Base-by-base conservation (phyloP, 192 early-diverging fungal species). In the Backusella mclennaniae region DNA sequence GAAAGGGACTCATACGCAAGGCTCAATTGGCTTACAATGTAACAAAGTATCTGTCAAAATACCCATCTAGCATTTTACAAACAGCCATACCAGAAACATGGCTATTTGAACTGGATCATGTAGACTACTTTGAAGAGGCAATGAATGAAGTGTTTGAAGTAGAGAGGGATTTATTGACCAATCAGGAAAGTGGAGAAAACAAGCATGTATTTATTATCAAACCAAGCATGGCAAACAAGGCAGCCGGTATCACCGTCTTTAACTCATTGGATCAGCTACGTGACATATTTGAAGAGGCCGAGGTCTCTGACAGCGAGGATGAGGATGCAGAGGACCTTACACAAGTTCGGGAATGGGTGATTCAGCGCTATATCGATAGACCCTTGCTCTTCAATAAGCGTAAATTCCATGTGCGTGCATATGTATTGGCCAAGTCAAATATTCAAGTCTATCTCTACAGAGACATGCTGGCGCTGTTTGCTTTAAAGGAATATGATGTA, bases 271-370 rank as follows among this genome's bases (percentile, higher is more conserved):
- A 85, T 33, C 66, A 87, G 12, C 74, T 92, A 2, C 77, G 84
- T 73, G 69, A 75, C 33, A 79, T 92, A 1, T 79, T 79, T 46
- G 76, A 69, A 33, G 79, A 86, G 56, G 77, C 67, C 2, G 80
- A 84, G 35, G 72, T 83, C 42, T 79, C 74, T 8, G 82, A 83
- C 35, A 79, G 79, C 49, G 88, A 89, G 26, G 84, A 84, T 53
- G 82, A 85, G 11, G 76, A 78, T 66, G 66, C 63, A 12, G 85
- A 75, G 19, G 71, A 80, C 35, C 63, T 83, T 53, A 85, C 86
- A 29, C 90, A 92, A 73, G 88, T 92, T 23, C 85, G 90, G 56
- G 90, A 92, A 49, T 92, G 89, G 89, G 90, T 92, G 17, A 86
- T 92, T 21, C 90, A 92, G 73, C 84, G 88, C 5, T 92, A 92